Conservation (phyloP, 2,329 filamentous ascomycete species). For the Cercospora beticola region DNA sequence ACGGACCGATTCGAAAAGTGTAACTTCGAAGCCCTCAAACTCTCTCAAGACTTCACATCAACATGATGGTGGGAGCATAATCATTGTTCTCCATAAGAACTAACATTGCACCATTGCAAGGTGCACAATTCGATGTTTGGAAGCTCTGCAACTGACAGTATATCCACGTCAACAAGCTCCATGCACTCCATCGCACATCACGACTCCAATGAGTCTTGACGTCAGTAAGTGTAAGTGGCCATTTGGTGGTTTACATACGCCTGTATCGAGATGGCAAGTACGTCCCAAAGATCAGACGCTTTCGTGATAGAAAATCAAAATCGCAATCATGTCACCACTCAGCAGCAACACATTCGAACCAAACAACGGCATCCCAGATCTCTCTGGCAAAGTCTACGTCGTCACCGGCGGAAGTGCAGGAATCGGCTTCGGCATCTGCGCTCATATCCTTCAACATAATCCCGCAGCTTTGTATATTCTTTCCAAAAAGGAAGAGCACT, state of each 20-base stretch:
- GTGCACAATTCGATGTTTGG: background rate
- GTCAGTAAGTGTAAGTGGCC: background rate
- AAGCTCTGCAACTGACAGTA: background rate
- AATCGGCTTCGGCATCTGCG: constrained; percentile 49
- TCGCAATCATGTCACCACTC: background rate
- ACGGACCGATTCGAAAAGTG: background rate
- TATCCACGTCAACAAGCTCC: background rate
- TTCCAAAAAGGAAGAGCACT: constrained; percentile 49
- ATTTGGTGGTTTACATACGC: background rate
- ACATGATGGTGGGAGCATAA: background rate
- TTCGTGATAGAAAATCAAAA: too few species aligned
- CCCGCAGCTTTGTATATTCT: constrained; percentile 50
- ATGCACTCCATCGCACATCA: background rate
- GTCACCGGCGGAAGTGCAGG: constrained; percentile 42
- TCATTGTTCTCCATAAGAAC: background rate
- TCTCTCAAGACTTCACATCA: background rate
- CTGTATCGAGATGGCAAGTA: background rate
- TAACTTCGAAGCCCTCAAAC: background rate
- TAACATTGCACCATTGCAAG: background rate
- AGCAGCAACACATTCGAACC: constrained; percentile 23
- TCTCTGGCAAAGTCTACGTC: constrained; percentile 45
- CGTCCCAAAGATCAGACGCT: background rate
- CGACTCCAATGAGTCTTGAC: background rate
- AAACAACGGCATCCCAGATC: constrained; percentile 42
- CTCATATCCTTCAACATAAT: constrained; percentile 54